Evolutionary conservation across 2,329 filamentous ascomycete species (phyloP).

Genomic region (Phaeosphaeriaceae sp.): DNA sequence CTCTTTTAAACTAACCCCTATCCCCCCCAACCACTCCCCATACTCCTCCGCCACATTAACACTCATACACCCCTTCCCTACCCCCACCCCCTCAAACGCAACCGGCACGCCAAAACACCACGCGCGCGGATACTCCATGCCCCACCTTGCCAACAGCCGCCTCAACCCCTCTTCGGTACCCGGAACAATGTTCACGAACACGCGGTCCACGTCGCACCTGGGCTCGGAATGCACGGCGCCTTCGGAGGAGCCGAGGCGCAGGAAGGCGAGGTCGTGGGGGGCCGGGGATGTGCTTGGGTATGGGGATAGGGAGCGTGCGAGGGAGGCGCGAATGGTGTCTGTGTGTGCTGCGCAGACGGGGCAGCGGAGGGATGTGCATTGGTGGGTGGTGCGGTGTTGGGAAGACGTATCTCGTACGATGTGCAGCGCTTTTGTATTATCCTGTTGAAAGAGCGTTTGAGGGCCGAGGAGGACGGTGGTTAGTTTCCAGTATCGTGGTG

Average conservation of each 20-base stretch:
- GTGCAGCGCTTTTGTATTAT: slow-evolving; percentile 43
- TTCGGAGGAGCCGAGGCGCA: slow-evolving; percentile 50
- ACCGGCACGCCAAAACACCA: slow-evolving; percentile 29
- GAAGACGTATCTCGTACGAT: slow-evolving; percentile 35
- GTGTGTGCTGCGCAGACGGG: slow-evolving; percentile 53
- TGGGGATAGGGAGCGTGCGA: slow-evolving; percentile 36
- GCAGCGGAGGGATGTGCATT: slow-evolving; percentile 54
- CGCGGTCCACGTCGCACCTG: slow-evolving; percentile 31
- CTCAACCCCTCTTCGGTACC: slow-evolving; percentile 40
- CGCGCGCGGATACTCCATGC: slow-evolving; percentile 34
- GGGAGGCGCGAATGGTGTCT: slow-evolving; percentile 47
- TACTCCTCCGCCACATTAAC: slow-evolving; percentile 50
- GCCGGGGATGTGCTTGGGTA: slow-evolving; percentile 3
- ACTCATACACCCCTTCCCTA: slow-evolving; percentile 30
- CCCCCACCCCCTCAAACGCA: slow-evolving; percentile 49
- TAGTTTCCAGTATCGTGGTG: slow-evolving; percentile 53
- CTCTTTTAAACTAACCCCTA: slow-evolving; percentile 41
- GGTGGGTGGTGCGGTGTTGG: slow-evolving; percentile 41
- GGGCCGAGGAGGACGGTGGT: slow-evolving; percentile 57
- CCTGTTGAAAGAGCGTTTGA: slow-evolving; percentile 50
- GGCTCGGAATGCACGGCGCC: slow-evolving; percentile 55
- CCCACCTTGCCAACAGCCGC: slow-evolving; percentile 40
- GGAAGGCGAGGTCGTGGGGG: slow-evolving; percentile 49
- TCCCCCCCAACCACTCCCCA: slow-evolving; percentile 44
- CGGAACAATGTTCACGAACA: slow-evolving; percentile 49